A percentile compares a stretch with the other conserved stretches of the same genome.
Evolutionary conservation across 352 stramenopile species (phyloP).

Genomic region (Pythium periplocum): DNA sequence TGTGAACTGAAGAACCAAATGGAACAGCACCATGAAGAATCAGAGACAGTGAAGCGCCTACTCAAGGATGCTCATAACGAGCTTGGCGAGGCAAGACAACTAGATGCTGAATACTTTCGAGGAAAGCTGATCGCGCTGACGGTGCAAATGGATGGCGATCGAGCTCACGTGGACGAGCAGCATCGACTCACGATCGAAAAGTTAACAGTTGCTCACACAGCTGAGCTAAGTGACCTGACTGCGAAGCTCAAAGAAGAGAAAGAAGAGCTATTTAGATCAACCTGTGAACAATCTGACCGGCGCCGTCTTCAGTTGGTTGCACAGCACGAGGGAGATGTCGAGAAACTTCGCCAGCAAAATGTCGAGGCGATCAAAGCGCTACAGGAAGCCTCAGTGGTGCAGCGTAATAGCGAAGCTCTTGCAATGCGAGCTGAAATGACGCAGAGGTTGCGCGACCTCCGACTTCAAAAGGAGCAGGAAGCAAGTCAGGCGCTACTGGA

Average conservation of each 20-base stretch:
- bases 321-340: slow-evolving; percentile 16
- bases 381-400: slow-evolving; percentile 15
- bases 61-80: neutral
- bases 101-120: slow-evolving; percentile 4
- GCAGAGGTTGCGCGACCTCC: slow-evolving; percentile 24
- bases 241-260: slow-evolving; percentile 14
- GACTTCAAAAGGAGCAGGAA: slow-evolving; percentile 36
- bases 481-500: slow-evolving; percentile 21
- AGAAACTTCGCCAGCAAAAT: slow-evolving; percentile 16
- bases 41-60: neutral
- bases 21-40: slow-evolving; percentile 7
- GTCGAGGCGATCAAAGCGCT: slow-evolving; percentile 19
- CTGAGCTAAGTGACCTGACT: slow-evolving; percentile 7
- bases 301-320: slow-evolving; percentile 1
- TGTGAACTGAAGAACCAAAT: slow-evolving; percentile 13
- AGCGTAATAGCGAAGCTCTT: slow-evolving; percentile 27
- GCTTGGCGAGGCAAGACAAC: slow-evolving; percentile 1
- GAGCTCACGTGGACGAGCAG: neutral
- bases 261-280: slow-evolving; percentile 7
- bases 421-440: slow-evolving; percentile 26
- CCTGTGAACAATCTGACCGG: slow-evolving; percentile 1
- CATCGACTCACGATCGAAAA: slow-evolving; percentile 4
- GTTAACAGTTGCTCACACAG: neutral
- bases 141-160: neutral
- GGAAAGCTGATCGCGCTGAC: neutral